These are phyloP conservation scores for Apiospora sp. DNA, from an alignment of 2,329 filamentous ascomycete species.

Conservation along the genomic window DNA sequence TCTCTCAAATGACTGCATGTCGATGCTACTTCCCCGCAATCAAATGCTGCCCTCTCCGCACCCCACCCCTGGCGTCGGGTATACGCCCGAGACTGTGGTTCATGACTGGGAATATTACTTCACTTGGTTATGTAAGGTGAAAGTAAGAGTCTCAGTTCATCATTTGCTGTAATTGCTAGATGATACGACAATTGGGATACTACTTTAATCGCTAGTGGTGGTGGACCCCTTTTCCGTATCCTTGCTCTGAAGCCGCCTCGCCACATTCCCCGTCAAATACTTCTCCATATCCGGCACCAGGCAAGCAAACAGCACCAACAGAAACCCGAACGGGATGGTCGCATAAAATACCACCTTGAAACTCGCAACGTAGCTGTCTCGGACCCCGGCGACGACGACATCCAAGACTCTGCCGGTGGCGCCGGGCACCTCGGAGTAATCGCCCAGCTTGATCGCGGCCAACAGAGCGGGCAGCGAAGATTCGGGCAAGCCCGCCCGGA, in stretches of 20 bases:
- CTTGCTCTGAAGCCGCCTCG: slow-evolving; percentile 49
- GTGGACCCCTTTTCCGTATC: slow-evolving; percentile 22
- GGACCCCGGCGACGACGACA: slow-evolving; percentile 44
- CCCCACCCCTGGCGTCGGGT: neutral
- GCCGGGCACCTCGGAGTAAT: neutral
- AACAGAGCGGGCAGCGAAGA: slow-evolving; percentile 42
- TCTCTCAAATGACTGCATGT: neutral
- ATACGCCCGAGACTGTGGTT: neutral
- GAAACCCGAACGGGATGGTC: slow-evolving; percentile 44
- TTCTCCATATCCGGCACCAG: slow-evolving; percentile 52
- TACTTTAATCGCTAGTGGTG: neutral
- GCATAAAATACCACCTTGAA: slow-evolving; percentile 53
- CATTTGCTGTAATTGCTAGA: neutral
- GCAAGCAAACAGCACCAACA: slow-evolving; percentile 46
- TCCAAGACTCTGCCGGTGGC: slow-evolving; percentile 45
- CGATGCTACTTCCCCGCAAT: neutral
- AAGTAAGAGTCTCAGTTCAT: neutral
- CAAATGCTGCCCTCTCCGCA: neutral
- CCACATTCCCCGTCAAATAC: slow-evolving; percentile 52
- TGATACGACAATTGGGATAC: neutral
- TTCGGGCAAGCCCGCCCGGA: slow-evolving; percentile 45
- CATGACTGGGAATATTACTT: no score
- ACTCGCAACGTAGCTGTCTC: slow-evolving; percentile 49
- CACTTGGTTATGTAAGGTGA: neutral
- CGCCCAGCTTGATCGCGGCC: neutral